These are phyloP conservation scores for Kodamaea fungicola DNA, from an alignment of 1,139 yeast species.

Conservation along the genomic window DNA sequence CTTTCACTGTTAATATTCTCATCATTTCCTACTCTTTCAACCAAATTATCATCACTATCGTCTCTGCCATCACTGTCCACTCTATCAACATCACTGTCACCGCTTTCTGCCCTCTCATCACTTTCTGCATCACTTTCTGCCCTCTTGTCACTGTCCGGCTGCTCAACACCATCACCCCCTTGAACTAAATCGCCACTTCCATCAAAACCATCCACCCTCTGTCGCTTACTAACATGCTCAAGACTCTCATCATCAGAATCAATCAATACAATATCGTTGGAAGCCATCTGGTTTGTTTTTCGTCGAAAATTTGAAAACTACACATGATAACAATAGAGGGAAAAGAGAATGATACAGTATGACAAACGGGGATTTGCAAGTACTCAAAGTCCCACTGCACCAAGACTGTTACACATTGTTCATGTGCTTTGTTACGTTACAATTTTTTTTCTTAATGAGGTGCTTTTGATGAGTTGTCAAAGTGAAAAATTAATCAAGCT, in stretches of 20 bases:
- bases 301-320: background rate
- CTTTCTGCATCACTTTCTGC: conserved; percentile 3
- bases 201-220: no score
- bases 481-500: no score
- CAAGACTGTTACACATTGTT: background rate
- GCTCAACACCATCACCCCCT: no score
- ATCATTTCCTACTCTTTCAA: conserved; percentile 1
- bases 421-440: no score
- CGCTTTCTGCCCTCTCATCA: no score
- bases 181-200: no score
- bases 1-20: conserved; percentile 2
- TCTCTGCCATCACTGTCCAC: conserved; percentile 1
- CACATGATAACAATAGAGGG: background rate
- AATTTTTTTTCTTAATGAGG: no score
- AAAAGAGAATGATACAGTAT: background rate
- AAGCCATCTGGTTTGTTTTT: conserved; percentile 1
- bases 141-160: no score
- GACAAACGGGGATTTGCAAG: no score
- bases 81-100: background rate
- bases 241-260: conserved; percentile 16
- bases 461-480: no score
- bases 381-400: no score
- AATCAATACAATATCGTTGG: conserved; percentile 15
- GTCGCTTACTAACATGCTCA: background rate
- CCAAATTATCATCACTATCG: conserved; percentile 1